Evolutionary conservation across 495 filamentous ascomycete species (phyloP).

Genomic region (Neurospora intermedia): DNA sequence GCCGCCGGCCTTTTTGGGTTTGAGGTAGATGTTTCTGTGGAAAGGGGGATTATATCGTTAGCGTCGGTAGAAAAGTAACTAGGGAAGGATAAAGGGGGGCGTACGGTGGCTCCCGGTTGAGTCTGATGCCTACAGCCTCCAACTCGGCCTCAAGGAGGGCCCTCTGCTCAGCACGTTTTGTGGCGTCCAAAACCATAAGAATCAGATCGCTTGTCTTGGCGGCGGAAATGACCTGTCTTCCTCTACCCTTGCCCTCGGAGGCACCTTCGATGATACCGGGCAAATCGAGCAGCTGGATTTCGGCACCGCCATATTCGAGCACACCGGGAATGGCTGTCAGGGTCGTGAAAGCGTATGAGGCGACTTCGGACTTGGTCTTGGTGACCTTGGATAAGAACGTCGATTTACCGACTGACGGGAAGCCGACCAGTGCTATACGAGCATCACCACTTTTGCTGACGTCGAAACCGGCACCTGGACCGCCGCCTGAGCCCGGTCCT

Average conservation of each 20-base stretch:
- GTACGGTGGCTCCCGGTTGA: constrained; percentile 88
- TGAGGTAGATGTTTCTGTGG: constrained; percentile 92
- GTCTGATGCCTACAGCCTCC: constrained; percentile 89
- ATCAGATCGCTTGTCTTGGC: constrained; percentile 98
- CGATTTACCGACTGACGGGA: constrained; percentile 97
- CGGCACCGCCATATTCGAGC: constrained; percentile 93
- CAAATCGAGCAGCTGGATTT: constrained; percentile 96
- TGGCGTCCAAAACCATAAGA: constrained; percentile 94
- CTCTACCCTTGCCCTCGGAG: constrained; percentile 90
- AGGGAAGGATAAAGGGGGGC: constrained; percentile 17
- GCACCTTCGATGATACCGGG: constrained; percentile 99
- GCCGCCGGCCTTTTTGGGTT: constrained; percentile 89
- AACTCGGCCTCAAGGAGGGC: constrained; percentile 84
- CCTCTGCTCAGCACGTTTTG: constrained; percentile 91
- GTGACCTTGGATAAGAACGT: constrained; percentile 99
- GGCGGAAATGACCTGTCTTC: constrained; percentile 95
- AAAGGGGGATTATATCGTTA: neutral
- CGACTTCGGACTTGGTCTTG: constrained; percentile 94
- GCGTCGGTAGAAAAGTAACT: neutral
- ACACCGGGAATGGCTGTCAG: constrained; percentile 97
- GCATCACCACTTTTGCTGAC: constrained; percentile 97
- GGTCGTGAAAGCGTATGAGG: constrained; percentile 95
- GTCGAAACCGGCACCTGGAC: constrained; percentile 74
- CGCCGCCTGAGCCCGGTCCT: constrained; percentile 65
- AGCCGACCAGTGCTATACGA: constrained; percentile 92